A percentile compares a stretch with the other conserved stretches of the same genome.
These are phyloP conservation scores for Aspergillus brunneoviolaceus DNA, from an alignment of 2,329 filamentous ascomycete genomes.

Conservation along the genomic window DNA sequence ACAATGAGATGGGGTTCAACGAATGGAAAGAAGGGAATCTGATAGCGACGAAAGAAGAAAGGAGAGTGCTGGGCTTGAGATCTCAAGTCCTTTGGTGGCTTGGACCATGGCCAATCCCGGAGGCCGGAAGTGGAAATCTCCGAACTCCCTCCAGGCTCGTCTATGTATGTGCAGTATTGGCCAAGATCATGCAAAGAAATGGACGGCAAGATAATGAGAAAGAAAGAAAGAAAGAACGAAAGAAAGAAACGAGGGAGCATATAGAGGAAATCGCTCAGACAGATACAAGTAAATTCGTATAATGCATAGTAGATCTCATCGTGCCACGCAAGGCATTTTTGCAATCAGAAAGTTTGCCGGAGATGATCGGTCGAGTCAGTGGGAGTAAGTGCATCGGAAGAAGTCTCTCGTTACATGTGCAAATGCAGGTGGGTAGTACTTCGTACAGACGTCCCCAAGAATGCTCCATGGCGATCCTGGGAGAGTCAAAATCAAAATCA, in stretches of 20 bases:
- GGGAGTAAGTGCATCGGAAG: background rate
- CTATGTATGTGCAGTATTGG: background rate
- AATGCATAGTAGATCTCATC: background rate
- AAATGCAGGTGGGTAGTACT: slow-evolving; percentile 1
- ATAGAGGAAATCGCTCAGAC: background rate
- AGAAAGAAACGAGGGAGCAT: background rate
- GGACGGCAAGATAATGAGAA: too few relatives aligned
- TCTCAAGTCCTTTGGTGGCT: background rate
- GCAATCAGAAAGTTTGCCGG: background rate
- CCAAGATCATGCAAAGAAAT: background rate
- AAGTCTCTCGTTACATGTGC: slow-evolving; percentile 2
- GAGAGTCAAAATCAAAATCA: slow-evolving; percentile 2
- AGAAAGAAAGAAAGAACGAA: background rate
- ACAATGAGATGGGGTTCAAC: background rate
- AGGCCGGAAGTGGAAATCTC: too few relatives aligned
- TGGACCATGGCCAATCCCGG: background rate
- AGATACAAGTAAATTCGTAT: slow-evolving; percentile 2
- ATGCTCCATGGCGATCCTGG: background rate
- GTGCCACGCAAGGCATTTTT: background rate
- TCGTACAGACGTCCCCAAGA: background rate
- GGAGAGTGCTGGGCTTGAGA: background rate
- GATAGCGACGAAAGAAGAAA: background rate
- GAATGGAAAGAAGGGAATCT: slow-evolving; percentile 1
- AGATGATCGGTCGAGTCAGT: background rate
- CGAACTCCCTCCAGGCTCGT: too few relatives aligned